Evolutionary conservation across 2,329 filamentous ascomycete genomes (phyloP), one percentile per base, ranked within the genome.

Genomic region (Dactylellina parvicollis): DNA sequence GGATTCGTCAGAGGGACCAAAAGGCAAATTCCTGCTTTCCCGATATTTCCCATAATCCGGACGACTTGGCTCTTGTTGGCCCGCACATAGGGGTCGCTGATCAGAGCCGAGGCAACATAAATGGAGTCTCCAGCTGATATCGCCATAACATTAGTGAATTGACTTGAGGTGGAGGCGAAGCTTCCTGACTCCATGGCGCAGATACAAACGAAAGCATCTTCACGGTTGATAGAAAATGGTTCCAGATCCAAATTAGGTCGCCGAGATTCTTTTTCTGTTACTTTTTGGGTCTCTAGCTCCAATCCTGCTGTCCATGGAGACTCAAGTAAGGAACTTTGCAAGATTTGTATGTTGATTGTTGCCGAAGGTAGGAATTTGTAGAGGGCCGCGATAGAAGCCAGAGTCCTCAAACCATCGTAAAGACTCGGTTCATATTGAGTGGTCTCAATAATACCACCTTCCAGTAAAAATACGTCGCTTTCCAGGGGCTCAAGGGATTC

Each of bases 41-140:
- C 66, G 20, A 64, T 44, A 26, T 71, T 71, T 12, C 65, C 65
- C 16, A 55, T 20, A 16, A 71, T 47, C 26, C 49, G 36, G 4
- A 56, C 20, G 42, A 61, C 50, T 16, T 28, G 4, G n/a, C 38
- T 38, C 4, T 22, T 40, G 1, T 12, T 32, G 7, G 22, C 32
- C 3, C 22, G 42, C 1, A 22, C 1, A 4, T 24, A 55, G 24
- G 66, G 66, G 8, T 71, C 66, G 3, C 32, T 36, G 4, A 56
- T 16, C 1, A 71, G 38, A 9, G 59, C 30, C 2, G 56, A 55
- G n/a, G 56, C 26, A 4, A 62, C 56, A 30, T 62, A 71, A 16
- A 71, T 49, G 0, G 66, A 71, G 18, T 71, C 57, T 5, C 42
- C 49, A 16, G 40, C 24, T 8, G 66, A 71, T 34, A 71, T 62